These are phyloP conservation scores for Beta vulgaris DNA, from an alignment of 148 eudicot genomes.

Conservation along the genomic window DNA sequence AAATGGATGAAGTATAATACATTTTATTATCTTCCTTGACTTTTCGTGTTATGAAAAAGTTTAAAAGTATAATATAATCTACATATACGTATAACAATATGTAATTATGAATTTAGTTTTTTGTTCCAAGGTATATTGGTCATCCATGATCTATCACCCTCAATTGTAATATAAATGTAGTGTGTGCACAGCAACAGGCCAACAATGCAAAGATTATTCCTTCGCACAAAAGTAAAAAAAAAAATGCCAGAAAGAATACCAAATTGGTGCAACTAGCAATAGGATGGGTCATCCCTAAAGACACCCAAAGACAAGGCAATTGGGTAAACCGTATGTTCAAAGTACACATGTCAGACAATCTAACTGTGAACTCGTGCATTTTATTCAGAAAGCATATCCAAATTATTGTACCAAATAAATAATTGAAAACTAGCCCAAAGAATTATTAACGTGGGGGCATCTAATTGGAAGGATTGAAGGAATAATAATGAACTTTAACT, in stretches of 20 bases:
- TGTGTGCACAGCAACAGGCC: conserved; percentile 6
- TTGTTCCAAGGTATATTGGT: neutral
- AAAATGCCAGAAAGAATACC: neutral
- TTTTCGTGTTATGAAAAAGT: no score
- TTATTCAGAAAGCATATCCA: neutral
- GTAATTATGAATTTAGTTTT: neutral
- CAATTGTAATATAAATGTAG: neutral
- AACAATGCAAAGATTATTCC: neutral
- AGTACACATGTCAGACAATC: conserved; percentile 21
- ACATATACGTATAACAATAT: no score
- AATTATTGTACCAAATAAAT: neutral
- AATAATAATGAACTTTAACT: neutral
- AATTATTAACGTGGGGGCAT: no score
- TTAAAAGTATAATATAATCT: no score
- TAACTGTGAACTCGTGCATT: conserved; percentile 1
- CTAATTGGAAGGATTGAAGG: no score
- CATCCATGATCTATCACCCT: neutral
- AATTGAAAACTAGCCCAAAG: neutral
- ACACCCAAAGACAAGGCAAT: neutral
- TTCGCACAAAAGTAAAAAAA: neutral
- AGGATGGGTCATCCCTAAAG: conserved; percentile 3
- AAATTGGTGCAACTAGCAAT: neutral
- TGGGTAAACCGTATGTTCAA: conserved; percentile 3
- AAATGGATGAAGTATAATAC: no score
- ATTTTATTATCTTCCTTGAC: no score